Conservation (phyloP, 495 filamentous ascomycete genomes). For the Aspergillus funiculosus region DNA sequence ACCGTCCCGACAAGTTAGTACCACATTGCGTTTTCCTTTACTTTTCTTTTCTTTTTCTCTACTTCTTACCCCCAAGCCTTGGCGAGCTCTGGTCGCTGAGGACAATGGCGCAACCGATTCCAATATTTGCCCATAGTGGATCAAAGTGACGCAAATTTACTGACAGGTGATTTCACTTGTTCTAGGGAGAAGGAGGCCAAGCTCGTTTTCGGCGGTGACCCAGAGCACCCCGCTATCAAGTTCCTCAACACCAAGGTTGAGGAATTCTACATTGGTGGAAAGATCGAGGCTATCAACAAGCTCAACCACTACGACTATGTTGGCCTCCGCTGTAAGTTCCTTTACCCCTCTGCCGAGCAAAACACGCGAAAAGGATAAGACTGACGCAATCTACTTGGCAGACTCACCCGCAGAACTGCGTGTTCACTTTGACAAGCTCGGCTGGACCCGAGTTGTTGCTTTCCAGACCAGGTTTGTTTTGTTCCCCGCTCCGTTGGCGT, state of each 20-base stretch:
- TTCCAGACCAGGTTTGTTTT: slow-evolving; percentile 68
- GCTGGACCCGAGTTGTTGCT: slow-evolving; percentile 92
- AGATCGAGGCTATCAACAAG: slow-evolving; percentile 87
- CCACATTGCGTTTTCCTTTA: not conserved
- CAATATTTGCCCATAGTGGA: slow-evolving; percentile 18
- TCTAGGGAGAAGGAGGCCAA: slow-evolving; percentile 77
- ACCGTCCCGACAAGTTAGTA: slow-evolving; percentile 93
- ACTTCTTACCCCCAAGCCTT: too few relatives aligned
- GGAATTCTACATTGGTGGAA: slow-evolving; percentile 92
- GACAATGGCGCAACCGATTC: not conserved
- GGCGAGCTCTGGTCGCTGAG: not conserved
- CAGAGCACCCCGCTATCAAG: slow-evolving; percentile 85
- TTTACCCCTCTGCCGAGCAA: slow-evolving; percentile 2
- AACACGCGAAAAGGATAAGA: not conserved
- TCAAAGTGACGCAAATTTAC: slow-evolving; percentile 29
- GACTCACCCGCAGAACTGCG: slow-evolving; percentile 93
- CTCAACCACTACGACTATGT: slow-evolving; percentile 99
- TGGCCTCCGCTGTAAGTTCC: slow-evolving; percentile 74
- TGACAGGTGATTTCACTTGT: slow-evolving; percentile 27
- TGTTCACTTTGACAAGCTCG: slow-evolving; percentile 96
- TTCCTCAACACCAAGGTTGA: slow-evolving; percentile 74
- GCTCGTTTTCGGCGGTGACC: slow-evolving; percentile 91
- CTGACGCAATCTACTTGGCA: slow-evolving; percentile 30
- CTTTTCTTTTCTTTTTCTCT: slow-evolving; percentile 7
- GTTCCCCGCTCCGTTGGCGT: not conserved